Conservation (phyloP, 2,329 filamentous ascomycete genomes). For the Penicillium fuscoglaucum region DNA sequence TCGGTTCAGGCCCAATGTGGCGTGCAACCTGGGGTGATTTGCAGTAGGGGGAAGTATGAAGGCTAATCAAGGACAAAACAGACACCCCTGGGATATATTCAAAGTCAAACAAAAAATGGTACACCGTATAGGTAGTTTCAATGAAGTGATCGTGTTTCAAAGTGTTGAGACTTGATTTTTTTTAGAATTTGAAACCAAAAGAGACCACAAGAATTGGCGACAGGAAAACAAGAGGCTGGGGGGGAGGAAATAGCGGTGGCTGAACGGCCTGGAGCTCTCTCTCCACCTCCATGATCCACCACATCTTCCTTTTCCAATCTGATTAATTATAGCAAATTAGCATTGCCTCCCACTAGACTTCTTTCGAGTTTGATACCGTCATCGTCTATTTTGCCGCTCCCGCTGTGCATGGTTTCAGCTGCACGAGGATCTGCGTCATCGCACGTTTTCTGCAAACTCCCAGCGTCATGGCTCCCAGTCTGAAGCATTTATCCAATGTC, state of each 20-base stretch:
- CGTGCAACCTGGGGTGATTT: constrained; percentile 15
- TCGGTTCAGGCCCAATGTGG: constrained; percentile 25
- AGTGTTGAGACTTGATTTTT: constrained; percentile 3
- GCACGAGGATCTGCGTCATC: constrained; percentile 15
- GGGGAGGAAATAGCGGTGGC: constrained; percentile 36
- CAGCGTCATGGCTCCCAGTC: constrained; percentile 28
- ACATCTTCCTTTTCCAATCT: constrained; percentile 17
- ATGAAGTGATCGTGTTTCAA: constrained; percentile 1
- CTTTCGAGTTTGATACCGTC: constrained; percentile 3
- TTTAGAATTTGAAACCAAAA: not conserved
- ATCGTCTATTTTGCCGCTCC: constrained; percentile 6
- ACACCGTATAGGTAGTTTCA: not conserved
- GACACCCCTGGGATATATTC: not conserved
- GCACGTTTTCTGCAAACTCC: constrained; percentile 14
- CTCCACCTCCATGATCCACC: constrained; percentile 26
- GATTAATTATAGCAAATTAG: not conserved
- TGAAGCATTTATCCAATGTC: constrained; percentile 47
- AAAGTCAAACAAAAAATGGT: not conserved
- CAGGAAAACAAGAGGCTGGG: constrained; percentile 29
- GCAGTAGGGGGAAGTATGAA: constrained; percentile 4
- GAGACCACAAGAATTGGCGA: constrained; percentile 1
- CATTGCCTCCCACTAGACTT: constrained; percentile 1
- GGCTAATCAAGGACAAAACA: not conserved
- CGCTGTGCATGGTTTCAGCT: constrained; percentile 11
- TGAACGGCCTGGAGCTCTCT: constrained; percentile 26